Evolutionary conservation across 805 yeast genomes (phyloP).

Genomic region (Candida tibetensis): DNA sequence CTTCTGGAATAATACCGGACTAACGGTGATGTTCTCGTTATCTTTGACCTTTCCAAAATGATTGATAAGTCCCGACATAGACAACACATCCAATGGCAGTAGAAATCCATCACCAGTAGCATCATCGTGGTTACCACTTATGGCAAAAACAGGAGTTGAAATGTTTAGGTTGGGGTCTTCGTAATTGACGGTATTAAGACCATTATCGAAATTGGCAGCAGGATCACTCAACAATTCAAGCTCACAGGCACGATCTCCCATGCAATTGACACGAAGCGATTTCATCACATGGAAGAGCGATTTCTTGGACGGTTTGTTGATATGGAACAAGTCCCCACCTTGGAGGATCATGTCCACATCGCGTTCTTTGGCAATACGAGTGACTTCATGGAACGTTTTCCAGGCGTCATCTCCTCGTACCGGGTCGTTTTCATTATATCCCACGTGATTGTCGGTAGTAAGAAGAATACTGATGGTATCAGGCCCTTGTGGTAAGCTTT

Average conservation of each 20-base stretch:
- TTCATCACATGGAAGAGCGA: slow-evolving; percentile 81
- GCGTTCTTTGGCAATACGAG: slow-evolving; percentile 60
- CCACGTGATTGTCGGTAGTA: slow-evolving; percentile 96
- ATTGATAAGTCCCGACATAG: slow-evolving; percentile 79
- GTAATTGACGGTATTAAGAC: slow-evolving; percentile 72
- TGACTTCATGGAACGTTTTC: slow-evolving; percentile 81
- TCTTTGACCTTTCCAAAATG: slow-evolving; percentile 84
- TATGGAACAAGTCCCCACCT: slow-evolving; percentile 90
- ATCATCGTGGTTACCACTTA: slow-evolving; percentile 96
- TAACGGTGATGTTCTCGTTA: slow-evolving; percentile 67
- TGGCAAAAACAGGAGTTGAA: slow-evolving; percentile 86
- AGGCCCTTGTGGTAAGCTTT: slow-evolving; percentile 46
- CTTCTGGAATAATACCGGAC: slow-evolving; percentile 79
- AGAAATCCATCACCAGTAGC: slow-evolving; percentile 83
- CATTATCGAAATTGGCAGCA: slow-evolving; percentile 53
- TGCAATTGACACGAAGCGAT: slow-evolving; percentile 64
- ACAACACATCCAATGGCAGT: slow-evolving; percentile 81
- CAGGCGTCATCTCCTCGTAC: slow-evolving; percentile 88
- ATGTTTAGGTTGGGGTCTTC: slow-evolving; percentile 90
- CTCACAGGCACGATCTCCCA: slow-evolving; percentile 87
- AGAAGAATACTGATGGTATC: slow-evolving; percentile 75
- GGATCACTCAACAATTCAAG: slow-evolving; percentile 83
- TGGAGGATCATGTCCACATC: slow-evolving; percentile 89
- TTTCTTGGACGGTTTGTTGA: slow-evolving; percentile 84
- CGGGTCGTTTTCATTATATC: slow-evolving; percentile 86